Conservation (phyloP, 371 early-diverging fungal species). For the Apophysomyces variabilis region DNA sequence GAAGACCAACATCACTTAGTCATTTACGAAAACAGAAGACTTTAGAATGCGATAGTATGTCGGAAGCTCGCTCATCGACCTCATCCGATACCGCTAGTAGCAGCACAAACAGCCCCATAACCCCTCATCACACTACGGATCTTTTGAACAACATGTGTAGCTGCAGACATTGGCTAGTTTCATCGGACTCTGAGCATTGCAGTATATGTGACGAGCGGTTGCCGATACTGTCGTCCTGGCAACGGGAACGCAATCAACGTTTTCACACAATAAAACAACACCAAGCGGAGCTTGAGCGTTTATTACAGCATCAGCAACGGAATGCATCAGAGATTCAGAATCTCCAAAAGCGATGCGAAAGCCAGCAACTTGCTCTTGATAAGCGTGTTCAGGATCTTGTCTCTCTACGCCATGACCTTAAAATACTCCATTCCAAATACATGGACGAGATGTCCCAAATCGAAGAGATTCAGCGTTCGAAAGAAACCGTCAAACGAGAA, state of each 20-base stretch:
- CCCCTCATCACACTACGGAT: conserved; percentile 16
- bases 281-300: conserved; percentile 14
- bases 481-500: conserved; percentile 70
- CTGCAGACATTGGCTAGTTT: conserved; percentile 32
- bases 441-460: conserved; percentile 73
- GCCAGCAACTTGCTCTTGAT: conserved; percentile 18
- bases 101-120: conserved; percentile 23
- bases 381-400: conserved; percentile 72
- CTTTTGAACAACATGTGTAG: conserved; percentile 17
- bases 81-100: conserved; percentile 20
- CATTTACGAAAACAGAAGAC: conserved; percentile 1
- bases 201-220: conserved; percentile 27
- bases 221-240: conserved; percentile 17
- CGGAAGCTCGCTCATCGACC: conserved; percentile 9
- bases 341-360: background rate
- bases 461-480: conserved; percentile 66
- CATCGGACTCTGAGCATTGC: conserved; percentile 31
- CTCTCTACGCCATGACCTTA: conserved; percentile 78
- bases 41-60: conserved; percentile 11
- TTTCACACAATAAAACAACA: conserved; percentile 16
- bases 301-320: conserved; percentile 11
- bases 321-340: conserved; percentile 1
- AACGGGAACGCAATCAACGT: conserved; percentile 19
- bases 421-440: conserved; percentile 80
- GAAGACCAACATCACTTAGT: conserved; percentile 9